phyloP scores from a whole-genome alignment of 164 flowering plant genomes.

The Dillenia turbinata region DNA sequence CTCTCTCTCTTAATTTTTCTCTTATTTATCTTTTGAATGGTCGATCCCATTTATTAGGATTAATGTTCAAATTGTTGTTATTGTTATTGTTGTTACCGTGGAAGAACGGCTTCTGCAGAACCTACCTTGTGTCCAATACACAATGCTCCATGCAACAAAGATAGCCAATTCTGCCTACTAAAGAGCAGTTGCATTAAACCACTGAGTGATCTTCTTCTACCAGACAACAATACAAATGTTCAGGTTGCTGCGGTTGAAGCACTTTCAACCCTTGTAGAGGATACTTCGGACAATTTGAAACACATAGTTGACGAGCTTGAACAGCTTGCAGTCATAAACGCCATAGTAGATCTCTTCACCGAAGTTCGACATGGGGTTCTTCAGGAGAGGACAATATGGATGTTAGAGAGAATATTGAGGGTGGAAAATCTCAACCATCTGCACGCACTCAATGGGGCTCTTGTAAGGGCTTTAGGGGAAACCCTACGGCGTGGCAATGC shows the following conservation, averaged over 20 bases:
- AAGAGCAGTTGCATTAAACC: conserved; percentile 44
- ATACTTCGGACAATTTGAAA: conserved; percentile 22
- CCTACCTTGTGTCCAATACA: conserved; percentile 43
- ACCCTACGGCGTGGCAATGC: conserved; percentile 51
- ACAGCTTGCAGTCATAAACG: conserved; percentile 22
- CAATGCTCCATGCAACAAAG: conserved; percentile 34
- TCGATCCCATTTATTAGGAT: too few species aligned
- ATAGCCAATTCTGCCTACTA: conserved; percentile 40
- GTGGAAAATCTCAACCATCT: conserved; percentile 28
- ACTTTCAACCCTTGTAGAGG: conserved; percentile 40
- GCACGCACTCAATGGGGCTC: conserved; percentile 30
- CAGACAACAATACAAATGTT: conserved; percentile 35
- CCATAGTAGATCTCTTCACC: conserved; percentile 32
- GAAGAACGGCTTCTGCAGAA: conserved; percentile 24
- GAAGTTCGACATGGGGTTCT: conserved; percentile 43
- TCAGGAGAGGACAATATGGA: conserved; percentile 47
- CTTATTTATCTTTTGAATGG: too few species aligned
- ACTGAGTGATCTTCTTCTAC: conserved; percentile 38
- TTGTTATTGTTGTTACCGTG: too few species aligned
- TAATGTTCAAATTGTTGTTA: too few species aligned
- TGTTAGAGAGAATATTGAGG: conserved; percentile 46
- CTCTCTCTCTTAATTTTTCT: too few species aligned
- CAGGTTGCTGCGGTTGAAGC: conserved; percentile 48
- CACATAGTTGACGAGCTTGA: conserved; percentile 41
- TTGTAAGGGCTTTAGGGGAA: conserved; percentile 52